phyloP scores from a whole-genome alignment of 2,329 filamentous ascomycete genomes.

The Aureobasidium sp. region DNA sequence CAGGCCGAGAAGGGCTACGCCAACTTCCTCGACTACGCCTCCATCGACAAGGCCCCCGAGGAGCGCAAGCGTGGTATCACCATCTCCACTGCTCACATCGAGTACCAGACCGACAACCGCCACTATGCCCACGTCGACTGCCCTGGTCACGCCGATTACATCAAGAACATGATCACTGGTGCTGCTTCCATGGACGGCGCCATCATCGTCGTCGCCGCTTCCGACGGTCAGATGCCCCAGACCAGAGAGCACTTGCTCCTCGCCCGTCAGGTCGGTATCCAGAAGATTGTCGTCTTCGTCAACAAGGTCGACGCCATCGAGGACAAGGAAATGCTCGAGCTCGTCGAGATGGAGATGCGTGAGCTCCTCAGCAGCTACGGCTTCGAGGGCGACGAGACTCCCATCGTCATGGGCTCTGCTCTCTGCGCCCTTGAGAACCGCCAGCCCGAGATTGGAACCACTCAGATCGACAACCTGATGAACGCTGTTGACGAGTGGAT shows the following conservation, averaged over 20 bases:
- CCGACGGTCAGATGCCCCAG: slow-evolving; percentile 99
- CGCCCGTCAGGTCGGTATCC: slow-evolving; percentile 94
- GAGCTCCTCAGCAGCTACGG: slow-evolving; percentile 88
- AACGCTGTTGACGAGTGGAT: slow-evolving; percentile 91
- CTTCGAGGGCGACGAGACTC: slow-evolving; percentile 96
- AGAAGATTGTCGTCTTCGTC: slow-evolving; percentile 97
- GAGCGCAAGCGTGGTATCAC: slow-evolving; percentile 99
- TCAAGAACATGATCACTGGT: slow-evolving; percentile 99
- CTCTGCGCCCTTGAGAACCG: slow-evolving; percentile 87
- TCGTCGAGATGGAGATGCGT: slow-evolving; percentile 99
- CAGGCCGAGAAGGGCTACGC: slow-evolving; percentile 91
- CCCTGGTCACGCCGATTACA: slow-evolving; percentile 99
- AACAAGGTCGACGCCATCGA: slow-evolving; percentile 99
- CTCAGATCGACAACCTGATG: slow-evolving; percentile 88
- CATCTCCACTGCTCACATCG: slow-evolving; percentile 96
- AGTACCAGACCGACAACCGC: slow-evolving; percentile 87
- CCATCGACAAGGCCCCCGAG: slow-evolving; percentile 98
- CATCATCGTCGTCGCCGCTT: slow-evolving; percentile 96
- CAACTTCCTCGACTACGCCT: slow-evolving; percentile 91
- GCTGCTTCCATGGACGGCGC: slow-evolving; percentile 98
- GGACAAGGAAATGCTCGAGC: slow-evolving; percentile 98
- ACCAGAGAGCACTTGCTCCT: slow-evolving; percentile 97
- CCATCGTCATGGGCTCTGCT: slow-evolving; percentile 93
- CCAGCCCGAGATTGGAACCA: slow-evolving; percentile 72
- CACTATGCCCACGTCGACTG: slow-evolving; percentile 99